phyloP scores from a whole-genome alignment of 352 stramenopile genomes.

The Phytophthora aleatoria region DNA sequence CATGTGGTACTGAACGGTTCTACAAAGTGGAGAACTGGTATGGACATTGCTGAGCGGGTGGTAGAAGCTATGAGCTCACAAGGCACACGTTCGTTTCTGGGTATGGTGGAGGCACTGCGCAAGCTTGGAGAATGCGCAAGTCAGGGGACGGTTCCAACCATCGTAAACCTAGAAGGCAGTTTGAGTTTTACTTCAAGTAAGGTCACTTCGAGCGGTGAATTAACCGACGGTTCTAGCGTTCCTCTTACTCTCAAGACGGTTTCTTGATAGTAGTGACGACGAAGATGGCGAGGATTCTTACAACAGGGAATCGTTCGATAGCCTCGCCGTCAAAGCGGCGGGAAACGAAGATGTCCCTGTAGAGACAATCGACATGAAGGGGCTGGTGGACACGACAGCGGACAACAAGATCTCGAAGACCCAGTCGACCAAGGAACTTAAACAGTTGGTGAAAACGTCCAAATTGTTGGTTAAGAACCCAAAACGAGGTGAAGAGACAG shows the following conservation, averaged over 20 bases:
- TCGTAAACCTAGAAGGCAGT: no score
- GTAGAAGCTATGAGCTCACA: conserved; percentile 1
- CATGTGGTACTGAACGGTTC: conserved; percentile 10
- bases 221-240: no score
- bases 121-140: neutral
- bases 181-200: no score
- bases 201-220: no score
- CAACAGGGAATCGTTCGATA: no score
- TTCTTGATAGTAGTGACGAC: no score
- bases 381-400: neutral
- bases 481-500: neutral
- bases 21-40: conserved; percentile 7
- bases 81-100: neutral
- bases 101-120: neutral
- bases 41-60: conserved; percentile 1
- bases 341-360: neutral
- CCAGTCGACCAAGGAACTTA: neutral
- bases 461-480: conserved; percentile 1
- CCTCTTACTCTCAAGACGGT: no score
- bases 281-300: no score
- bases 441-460: neutral
- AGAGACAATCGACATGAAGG: neutral
- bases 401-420: neutral
- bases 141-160: neutral
- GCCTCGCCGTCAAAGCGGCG: no score